These are phyloP conservation scores for Saposhnikovia divaricata DNA, from an alignment of 129 eudicot species.

Conservation along the genomic window DNA sequence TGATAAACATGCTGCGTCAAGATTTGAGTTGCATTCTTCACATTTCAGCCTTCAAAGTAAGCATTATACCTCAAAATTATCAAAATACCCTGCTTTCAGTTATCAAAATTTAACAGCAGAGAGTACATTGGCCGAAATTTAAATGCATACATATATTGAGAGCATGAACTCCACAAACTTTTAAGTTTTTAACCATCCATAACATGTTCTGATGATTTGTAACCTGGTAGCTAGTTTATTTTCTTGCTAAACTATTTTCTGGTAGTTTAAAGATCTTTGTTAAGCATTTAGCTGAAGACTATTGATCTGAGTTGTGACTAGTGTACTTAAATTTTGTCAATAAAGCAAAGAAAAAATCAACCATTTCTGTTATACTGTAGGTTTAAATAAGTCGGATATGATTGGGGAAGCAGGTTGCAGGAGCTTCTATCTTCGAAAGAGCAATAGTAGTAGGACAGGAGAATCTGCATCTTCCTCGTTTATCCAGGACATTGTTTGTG, in stretches of 20 bases:
- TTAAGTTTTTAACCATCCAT: not conserved
- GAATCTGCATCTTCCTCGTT: constrained; percentile 5
- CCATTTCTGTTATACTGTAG: constrained; percentile 12
- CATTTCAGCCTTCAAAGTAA: constrained; percentile 64
- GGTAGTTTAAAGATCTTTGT: too few relatives aligned
- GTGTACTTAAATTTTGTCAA: not conserved
- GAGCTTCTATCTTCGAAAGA: constrained; percentile 72
- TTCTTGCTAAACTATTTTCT: too few relatives aligned
- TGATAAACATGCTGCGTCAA: constrained; percentile 38
- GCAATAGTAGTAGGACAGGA: constrained; percentile 4
- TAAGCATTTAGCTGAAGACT: not conserved
- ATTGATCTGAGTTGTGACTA: not conserved
- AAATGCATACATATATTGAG: not conserved
- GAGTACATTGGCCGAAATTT: not conserved
- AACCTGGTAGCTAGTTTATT: not conserved
- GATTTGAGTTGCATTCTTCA: constrained; percentile 56
- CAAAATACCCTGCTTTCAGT: not conserved
- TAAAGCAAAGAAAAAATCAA: not conserved
- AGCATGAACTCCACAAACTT: not conserved
- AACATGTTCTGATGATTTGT: not conserved
- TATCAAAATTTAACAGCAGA: not conserved
- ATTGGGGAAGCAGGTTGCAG: constrained; percentile 76
- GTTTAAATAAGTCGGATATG: constrained; percentile 49
- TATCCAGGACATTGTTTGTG: constrained; percentile 14
- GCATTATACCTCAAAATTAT: constrained; percentile 6